Conservation (phyloP, 2,329 filamentous ascomycete genomes). For the Hypoxylon sp. region DNA sequence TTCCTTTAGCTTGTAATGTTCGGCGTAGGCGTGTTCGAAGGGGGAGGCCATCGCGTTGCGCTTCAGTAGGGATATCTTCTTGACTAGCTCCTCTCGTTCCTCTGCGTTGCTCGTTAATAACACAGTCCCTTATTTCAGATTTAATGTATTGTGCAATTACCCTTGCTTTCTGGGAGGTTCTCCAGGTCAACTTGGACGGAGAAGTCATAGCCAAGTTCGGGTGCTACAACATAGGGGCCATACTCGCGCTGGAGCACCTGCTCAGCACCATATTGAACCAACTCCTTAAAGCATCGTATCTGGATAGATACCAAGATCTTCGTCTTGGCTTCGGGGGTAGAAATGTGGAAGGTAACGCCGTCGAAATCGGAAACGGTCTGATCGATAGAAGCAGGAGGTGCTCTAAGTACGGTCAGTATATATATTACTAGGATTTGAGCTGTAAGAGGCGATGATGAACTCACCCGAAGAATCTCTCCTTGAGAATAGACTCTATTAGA, state of each 20-base stretch:
- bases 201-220: conserved; percentile 95
- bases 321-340: conserved; percentile 90
- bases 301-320: conserved; percentile 94
- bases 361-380: conserved; percentile 99
- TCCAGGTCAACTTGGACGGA: conserved; percentile 91
- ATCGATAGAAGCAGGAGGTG: conserved; percentile 87
- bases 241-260: conserved; percentile 94
- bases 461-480: conserved; percentile 91
- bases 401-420: no score
- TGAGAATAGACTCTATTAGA: conserved; percentile 94
- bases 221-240: conserved; percentile 84
- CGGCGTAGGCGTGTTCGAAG: conserved; percentile 95
- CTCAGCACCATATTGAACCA: conserved; percentile 92
- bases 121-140: neutral
- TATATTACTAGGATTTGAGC: conserved; percentile 44
- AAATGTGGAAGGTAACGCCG: conserved; percentile 98
- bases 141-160: conserved; percentile 51
- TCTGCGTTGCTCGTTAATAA: conserved; percentile 59
- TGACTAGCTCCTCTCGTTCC: conserved; percentile 84
- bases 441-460: conserved; percentile 35
- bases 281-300: conserved; percentile 93
- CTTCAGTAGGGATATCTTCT: conserved; percentile 89
- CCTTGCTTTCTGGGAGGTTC: conserved; percentile 80
- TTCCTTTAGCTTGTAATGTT: conserved; percentile 85
- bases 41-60: conserved; percentile 99